These are phyloP conservation scores for Voacanga thouarsii DNA, from an alignment of 257 asterid genomes.

Conservation along the genomic window DNA sequence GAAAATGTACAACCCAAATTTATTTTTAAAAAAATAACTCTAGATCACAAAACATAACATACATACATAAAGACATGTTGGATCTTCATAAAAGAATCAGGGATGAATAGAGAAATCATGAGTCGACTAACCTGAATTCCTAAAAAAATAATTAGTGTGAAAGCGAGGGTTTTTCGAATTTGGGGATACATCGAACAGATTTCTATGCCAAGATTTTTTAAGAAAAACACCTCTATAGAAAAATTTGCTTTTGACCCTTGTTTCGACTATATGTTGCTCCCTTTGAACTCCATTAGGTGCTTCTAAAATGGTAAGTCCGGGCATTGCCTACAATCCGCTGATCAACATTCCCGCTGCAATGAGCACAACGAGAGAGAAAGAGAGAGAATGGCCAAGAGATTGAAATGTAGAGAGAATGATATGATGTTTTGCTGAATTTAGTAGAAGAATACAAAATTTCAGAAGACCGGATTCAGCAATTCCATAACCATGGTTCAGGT, in stretches of 20 bases:
- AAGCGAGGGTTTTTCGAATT: not conserved
- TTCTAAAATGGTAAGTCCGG: too few species aligned
- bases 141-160: not conserved
- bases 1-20: not conserved
- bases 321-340: too few species aligned
- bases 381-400: too few species aligned
- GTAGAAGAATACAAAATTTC: too few species aligned
- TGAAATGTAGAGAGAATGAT: too few species aligned
- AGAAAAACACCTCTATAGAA: not conserved
- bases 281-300: too few species aligned
- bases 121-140: conserved; percentile 1
- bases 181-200: not conserved
- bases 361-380: too few species aligned
- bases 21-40: not conserved
- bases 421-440: too few species aligned
- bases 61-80: not conserved
- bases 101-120: not conserved
- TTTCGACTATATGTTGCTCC: too few species aligned
- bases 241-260: not conserved
- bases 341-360: too few species aligned
- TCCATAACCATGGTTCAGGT: too few species aligned
- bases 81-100: not conserved
- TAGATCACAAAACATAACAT: not conserved
- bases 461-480: too few species aligned
- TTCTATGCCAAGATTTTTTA: not conserved